Evolutionary conservation across 352 stramenopile genomes (phyloP), one percentile per base, ranked within the genome.

Genomic region (Globisporangium cystogenes): DNA sequence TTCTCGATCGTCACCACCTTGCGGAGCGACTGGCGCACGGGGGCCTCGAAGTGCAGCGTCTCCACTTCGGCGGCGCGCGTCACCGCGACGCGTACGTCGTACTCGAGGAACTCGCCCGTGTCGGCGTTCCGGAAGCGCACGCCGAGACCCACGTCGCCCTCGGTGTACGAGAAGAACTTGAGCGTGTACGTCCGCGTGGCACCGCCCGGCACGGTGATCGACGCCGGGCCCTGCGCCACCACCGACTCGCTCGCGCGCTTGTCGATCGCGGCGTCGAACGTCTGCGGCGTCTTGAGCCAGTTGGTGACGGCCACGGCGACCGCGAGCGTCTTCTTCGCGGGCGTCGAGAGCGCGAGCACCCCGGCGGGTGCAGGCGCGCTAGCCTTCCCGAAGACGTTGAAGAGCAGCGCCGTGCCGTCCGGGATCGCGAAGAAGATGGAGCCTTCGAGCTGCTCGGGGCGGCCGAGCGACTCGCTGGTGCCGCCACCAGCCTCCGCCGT

Each of bases 1-100:
- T 98, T 98, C 36, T 95, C 90, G 42, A 98, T 95, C n/a, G 77
- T 74, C 46, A 98, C 72, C 6, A 80, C 59, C 47, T 89, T 87
- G 57, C 82, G 82, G 18, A 92, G 62, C 1, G 76, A 72, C 42
- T 96, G 89, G 1, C 90, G 81, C 41, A 97, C 86, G 6, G 81
- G 82, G 1, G 86, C 82, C 45, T 96, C 85, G 0, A 97, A 70
- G 40, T 74, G 69, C 1, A 97, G 56, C 3, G 74, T 91, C 21
- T 93, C 87, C 36, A 95, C 71, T 23, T 92, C 74, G 7, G 67
- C 65, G 4, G 87, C 68, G 15, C 73, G 62, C 1, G 67, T 76
- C 10, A 96, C 82, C 1, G 71, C 59, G 27, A 90, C 67, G 12
- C 54, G 46, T 7, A 92, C 39, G 10, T 89, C 63, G 54, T 92